Base-by-base conservation (phyloP, 1,139 yeast species). In the Saccharomyces pastorianus region DNA sequence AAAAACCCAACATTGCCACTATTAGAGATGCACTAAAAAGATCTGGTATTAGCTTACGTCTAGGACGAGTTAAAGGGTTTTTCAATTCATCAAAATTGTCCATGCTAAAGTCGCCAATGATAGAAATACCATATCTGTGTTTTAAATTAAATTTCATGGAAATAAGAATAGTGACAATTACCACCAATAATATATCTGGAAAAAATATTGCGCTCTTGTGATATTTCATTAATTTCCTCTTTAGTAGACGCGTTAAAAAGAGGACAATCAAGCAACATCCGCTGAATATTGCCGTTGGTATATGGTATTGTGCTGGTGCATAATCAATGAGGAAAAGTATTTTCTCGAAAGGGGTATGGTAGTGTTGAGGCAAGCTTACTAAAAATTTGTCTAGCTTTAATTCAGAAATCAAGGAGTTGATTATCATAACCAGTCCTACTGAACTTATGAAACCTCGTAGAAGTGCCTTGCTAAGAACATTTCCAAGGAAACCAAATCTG, bases 381-480 rank as follows among this genome's bases (percentile, higher is more conserved):
- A 77, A 64, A 6, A 73, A 56, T 5, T 69, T 66, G 20, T 69
- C 70, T 44, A 93, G 72, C 0, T 96, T 96, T 48, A 91, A 70
- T 68, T 85, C 87, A 5, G 85, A 80, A 17, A 90, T 81, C 25
- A 80, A 65, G 2, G 96, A 85, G 65, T 88, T 90, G 51, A 89
- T 78, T 20, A 89, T 76, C 93, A 93, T 91, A 8, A 91, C 91
- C 17, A 88, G 67, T 11, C 97, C 98, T n/a, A 93, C 95, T 0
- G 96, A 96, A 49, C 93, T 81, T 46, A 93, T 88, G 67, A 93
- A 93, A 0, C 98, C 98, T 61, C 95, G 79, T 31, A 93, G 74
- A 44, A 93, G 74, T 0, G 96, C 85, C 9, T 89, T 85, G 56
- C 95, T 85, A 54, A 93, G 75, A 0, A 93, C 91, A 58, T 89